These are phyloP conservation scores for Luffa aegyptiaca DNA, from an alignment of 306 rosid genomes.

Conservation along the genomic window DNA sequence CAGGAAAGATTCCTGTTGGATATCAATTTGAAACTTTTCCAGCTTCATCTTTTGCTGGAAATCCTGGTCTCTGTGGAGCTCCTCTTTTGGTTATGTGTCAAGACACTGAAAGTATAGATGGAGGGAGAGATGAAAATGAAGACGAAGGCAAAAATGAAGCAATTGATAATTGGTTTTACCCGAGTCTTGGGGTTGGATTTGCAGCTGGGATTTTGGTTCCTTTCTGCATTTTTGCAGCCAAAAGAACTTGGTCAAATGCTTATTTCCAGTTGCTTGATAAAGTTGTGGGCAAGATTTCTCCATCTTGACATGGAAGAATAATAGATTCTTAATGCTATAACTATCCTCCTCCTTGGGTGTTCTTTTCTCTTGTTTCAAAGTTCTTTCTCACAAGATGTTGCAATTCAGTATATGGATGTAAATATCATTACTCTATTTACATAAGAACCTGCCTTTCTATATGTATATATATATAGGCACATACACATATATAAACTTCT, in stretches of 20 bases:
- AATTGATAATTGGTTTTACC: slow-evolving; percentile 31
- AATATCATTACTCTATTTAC: background rate
- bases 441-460: background rate
- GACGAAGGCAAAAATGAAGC: slow-evolving; percentile 1
- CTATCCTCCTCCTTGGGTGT: no score
- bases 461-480: background rate
- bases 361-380: background rate
- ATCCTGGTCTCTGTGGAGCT: slow-evolving; percentile 29
- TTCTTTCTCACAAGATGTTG: background rate
- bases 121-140: background rate
- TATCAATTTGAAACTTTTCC: slow-evolving; percentile 26
- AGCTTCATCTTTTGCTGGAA: slow-evolving; percentile 22
- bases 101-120: background rate
- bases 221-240: slow-evolving; percentile 20
- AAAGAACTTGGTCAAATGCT: slow-evolving; percentile 26
- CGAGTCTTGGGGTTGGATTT: slow-evolving; percentile 42
- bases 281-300: slow-evolving; percentile 10
- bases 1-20: slow-evolving; percentile 25
- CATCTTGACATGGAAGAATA: background rate
- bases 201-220: slow-evolving; percentile 29
- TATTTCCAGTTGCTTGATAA: slow-evolving; percentile 22
- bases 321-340: background rate
- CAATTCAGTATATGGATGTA: background rate
- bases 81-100: slow-evolving; percentile 27
- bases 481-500: background rate